Evolutionary conservation across 192 early-diverging fungal genomes (phyloP).

Genomic region (Powellomyces hirtus): DNA sequence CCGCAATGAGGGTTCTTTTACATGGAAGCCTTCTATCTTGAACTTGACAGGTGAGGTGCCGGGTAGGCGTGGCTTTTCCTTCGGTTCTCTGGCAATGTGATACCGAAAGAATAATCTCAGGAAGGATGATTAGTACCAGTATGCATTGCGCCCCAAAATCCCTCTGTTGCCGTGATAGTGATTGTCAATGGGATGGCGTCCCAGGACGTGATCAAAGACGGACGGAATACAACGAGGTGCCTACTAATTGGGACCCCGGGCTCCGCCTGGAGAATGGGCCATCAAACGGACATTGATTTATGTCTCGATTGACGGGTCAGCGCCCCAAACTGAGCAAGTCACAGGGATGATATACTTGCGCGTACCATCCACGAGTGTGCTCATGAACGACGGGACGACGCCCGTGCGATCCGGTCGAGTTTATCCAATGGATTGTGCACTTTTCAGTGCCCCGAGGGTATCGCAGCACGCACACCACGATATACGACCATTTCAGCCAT

Average conservation of each 20-base stretch:
- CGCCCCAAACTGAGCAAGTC: neutral
- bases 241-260: neutral
- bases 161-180: neutral
- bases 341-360: constrained; percentile 3
- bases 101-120: neutral
- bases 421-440: neutral
- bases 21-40: too few relatives aligned
- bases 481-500: neutral
- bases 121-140: constrained; percentile 5
- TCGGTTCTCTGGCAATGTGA: neutral
- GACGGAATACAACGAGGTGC: neutral
- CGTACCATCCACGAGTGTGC: constrained; percentile 2
- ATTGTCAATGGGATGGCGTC: neutral
- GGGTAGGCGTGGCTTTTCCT: too few relatives aligned
- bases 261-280: constrained; percentile 3
- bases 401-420: neutral
- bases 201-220: constrained; percentile 6
- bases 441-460: neutral
- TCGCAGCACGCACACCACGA: neutral
- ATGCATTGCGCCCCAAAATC: neutral
- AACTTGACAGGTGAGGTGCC: too few relatives aligned
- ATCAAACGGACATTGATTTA: neutral
- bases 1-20: too few relatives aligned
- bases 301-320: neutral
- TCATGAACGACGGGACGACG: neutral